Percentiles rank a stretch among this genome's conserved stretches.
Evolutionary conservation across 768 basidiomycete genomes (phyloP).

Genomic region (Russula ochroleuca): DNA sequence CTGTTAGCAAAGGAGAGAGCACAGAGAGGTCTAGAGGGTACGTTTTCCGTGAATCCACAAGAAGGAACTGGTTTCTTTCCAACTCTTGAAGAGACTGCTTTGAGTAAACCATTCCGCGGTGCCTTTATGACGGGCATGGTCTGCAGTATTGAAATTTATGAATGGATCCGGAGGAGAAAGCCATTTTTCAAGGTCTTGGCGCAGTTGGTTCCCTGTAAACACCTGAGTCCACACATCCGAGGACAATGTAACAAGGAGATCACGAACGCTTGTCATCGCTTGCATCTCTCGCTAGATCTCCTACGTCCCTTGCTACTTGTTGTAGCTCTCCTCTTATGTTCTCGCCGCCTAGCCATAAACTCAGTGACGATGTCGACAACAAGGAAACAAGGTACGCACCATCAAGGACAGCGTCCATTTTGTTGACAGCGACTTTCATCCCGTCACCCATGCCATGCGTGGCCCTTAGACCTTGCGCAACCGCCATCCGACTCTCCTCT

Average conservation of each 20-base stretch:
- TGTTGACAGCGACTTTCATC: neutral
- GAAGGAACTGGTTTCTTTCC: neutral
- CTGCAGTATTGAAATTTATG: neutral
- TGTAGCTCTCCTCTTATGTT: no score
- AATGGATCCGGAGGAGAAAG: slow-evolving; percentile 3
- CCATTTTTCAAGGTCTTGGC: neutral
- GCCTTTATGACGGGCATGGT: neutral
- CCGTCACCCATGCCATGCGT: neutral
- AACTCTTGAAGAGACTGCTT: neutral
- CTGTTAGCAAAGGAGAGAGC: neutral
- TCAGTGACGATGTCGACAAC: no score
- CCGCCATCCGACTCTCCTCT: neutral
- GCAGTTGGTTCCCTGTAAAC: neutral
- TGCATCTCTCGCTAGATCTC: no score
- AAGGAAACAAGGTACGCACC: neutral
- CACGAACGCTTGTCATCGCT: no score
- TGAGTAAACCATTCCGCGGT: slow-evolving; percentile 4
- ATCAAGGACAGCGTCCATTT: neutral
- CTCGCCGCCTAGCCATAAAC: no score
- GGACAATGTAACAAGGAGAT: no score
- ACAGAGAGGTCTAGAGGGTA: neutral
- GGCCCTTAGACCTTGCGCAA: neutral
- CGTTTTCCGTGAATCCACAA: slow-evolving; percentile 3
- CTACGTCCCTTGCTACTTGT: no score
- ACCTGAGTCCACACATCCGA: neutral